phyloP scores from a whole-genome alignment of 2,329 filamentous ascomycete species.

The Aureobasidium melanogenum region DNA sequence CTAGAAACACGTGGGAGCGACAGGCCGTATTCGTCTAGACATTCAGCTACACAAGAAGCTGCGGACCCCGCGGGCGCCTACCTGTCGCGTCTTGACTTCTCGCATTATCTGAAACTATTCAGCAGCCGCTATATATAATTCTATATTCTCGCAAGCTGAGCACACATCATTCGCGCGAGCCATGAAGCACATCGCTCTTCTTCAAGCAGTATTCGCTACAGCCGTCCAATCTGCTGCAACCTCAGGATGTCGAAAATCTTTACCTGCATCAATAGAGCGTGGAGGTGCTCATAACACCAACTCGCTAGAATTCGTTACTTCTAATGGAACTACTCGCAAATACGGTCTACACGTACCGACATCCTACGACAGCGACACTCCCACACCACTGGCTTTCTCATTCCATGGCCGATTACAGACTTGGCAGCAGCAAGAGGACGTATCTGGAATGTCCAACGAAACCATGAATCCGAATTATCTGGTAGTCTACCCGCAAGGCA shows the following conservation, averaged over 20 bases:
- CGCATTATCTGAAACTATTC: not conserved
- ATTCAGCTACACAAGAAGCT: not conserved
- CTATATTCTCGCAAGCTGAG: too few relatives aligned
- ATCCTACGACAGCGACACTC: slow-evolving; percentile 29
- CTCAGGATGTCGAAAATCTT: slow-evolving; percentile 18
- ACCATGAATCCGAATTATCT: slow-evolving; percentile 37
- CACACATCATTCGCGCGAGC: not conserved
- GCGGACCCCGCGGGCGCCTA: not conserved
- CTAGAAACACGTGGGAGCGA: not conserved
- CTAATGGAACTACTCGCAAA: slow-evolving; percentile 19
- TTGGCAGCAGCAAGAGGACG: slow-evolving; percentile 30
- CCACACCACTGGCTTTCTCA: slow-evolving; percentile 38
- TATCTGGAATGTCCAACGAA: slow-evolving; percentile 39
- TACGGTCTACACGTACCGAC: slow-evolving; percentile 32
- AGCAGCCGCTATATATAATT: not conserved
- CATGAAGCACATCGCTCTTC: not conserved
- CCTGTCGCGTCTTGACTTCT: not conserved
- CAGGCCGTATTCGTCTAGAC: not conserved
- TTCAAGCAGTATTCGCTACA: not conserved
- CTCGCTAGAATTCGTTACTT: slow-evolving; percentile 16
- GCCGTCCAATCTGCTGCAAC: slow-evolving; percentile 1
- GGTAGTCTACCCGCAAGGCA: slow-evolving; percentile 36
- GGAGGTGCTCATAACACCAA: slow-evolving; percentile 18
- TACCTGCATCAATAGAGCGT: slow-evolving; percentile 15
- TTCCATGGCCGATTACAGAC: slow-evolving; percentile 37